Base-by-base conservation (phyloP, 2,329 filamentous ascomycete genomes). In the Aspergillus puulaauensis region DNA sequence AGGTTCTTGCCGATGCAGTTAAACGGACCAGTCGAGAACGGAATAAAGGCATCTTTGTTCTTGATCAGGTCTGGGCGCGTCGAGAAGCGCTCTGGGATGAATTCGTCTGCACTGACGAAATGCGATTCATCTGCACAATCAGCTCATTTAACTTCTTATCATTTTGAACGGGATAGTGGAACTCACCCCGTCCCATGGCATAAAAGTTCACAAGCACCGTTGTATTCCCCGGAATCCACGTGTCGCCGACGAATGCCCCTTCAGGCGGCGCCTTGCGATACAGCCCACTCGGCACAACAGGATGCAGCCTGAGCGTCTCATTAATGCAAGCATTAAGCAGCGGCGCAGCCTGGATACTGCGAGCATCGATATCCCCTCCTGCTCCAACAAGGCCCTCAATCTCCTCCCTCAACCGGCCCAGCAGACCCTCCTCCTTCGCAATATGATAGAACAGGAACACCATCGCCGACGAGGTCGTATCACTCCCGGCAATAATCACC, bases 261-360 rank as follows among this genome's bases (percentile, higher is more conserved):
- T 62, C 53, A 0, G 50, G 46, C 2, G 61, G 58, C 3, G 58
- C 57, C 17, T 52, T 14, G n/a, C 58, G 57, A 21, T 52, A 45
- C 2, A 23, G 37, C 2, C 58, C 53, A 9, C 54, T 52, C 27
- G 54, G 48, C 3, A 61, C 51, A 7, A 51, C 53, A 14, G 61
- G 58, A 6, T 54, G 48, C 1, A 61, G 14, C 3, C 58, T 46
- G 6, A 61, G 39, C 2, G 56, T 55, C 14, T 62, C 61, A n/a
- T 55, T 59, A 8, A 71, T 67, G 8, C 65, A 24, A 1, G 58
- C 67, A 23, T 68, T 62, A 1, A 70, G 56, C 2, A 57, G 23
- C 1, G 7, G 50, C 31, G 17, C n/a, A 12, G 1, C 15, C 33
- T 2, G 51, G 15, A 3, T 31, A 31, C 8, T 31, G 27, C 27